Evolutionary conservation across 371 early-diverging fungal species (phyloP).

Genomic region (Spiromyces aspiralis): DNA sequence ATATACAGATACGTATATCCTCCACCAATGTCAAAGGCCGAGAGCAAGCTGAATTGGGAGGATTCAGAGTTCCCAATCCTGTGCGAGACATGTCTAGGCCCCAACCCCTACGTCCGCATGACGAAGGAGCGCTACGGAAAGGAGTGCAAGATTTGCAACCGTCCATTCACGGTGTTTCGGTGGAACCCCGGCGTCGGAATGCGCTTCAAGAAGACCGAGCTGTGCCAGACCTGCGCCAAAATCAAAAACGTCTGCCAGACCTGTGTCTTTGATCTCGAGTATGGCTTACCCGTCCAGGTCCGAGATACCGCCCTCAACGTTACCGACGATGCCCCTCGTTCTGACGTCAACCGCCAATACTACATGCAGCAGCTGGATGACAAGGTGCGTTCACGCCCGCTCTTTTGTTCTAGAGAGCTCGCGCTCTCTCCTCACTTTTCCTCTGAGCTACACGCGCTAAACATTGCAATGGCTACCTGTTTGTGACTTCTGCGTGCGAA

Average conservation of each 20-base stretch:
- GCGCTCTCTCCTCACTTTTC: background rate
- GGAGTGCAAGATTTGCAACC: constrained; percentile 88
- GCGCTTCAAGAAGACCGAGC: constrained; percentile 94
- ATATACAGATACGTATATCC: background rate
- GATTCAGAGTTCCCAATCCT: constrained; percentile 43
- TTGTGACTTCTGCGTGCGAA: no score
- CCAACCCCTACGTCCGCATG: constrained; percentile 96
- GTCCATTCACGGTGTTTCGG: constrained; percentile 93
- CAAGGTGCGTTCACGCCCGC: constrained; percentile 27
- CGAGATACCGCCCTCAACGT: constrained; percentile 71
- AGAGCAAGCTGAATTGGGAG: background rate
- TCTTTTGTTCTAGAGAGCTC: background rate
- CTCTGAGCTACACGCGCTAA: no score
- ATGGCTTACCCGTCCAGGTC: constrained; percentile 82
- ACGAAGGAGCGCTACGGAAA: constrained; percentile 65
- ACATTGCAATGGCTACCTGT: background rate
- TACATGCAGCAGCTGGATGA: constrained; percentile 72
- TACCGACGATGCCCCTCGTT: constrained; percentile 55
- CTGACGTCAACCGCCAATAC: constrained; percentile 77
- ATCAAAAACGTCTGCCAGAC: constrained; percentile 96
- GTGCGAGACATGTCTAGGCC: constrained; percentile 94
- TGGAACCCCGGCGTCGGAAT: constrained; percentile 91
- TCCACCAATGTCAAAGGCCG: constrained; percentile 1
- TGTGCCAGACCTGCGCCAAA: constrained; percentile 93
- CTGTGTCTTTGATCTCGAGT: constrained; percentile 89